Conservation (phyloP, 2,329 filamentous ascomycete genomes). For the Beauveria bassiana region DNA sequence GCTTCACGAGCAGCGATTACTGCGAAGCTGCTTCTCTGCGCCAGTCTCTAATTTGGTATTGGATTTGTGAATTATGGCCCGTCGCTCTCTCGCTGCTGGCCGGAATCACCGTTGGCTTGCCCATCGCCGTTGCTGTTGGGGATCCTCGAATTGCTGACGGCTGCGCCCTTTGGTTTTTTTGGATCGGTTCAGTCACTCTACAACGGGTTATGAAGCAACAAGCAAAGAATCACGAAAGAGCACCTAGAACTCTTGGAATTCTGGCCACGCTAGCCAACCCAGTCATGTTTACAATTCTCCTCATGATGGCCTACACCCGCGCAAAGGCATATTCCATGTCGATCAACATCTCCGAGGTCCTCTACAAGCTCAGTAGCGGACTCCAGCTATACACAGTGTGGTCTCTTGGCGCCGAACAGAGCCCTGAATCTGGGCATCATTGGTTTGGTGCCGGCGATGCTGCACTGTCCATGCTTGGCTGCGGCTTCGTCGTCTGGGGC, state of each 20-base stretch:
- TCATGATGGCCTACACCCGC: constrained; percentile 36
- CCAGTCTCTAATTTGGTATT: not conserved
- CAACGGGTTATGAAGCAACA: constrained; percentile 29
- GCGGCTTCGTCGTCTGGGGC: constrained; percentile 45
- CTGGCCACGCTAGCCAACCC: constrained; percentile 38
- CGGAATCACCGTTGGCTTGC: constrained; percentile 32
- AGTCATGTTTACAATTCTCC: constrained; percentile 38
- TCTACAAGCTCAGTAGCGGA: constrained; percentile 26
- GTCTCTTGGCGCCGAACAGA: constrained; percentile 17
- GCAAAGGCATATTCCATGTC: constrained; percentile 27
- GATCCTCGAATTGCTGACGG: constrained; percentile 37
- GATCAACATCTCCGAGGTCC: constrained; percentile 22
- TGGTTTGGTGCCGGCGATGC: constrained; percentile 41
- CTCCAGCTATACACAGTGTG: constrained; percentile 28
- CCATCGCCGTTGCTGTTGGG: constrained; percentile 25
- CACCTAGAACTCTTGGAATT: constrained; percentile 4
- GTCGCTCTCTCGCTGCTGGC: constrained; percentile 24
- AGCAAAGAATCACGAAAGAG: not conserved
- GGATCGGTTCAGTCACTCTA: constrained; percentile 34
- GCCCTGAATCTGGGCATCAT: constrained; percentile 13
- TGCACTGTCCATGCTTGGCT: constrained; percentile 40
- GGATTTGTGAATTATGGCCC: constrained; percentile 17
- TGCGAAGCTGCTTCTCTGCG: not conserved
- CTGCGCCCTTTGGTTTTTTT: constrained; percentile 39
- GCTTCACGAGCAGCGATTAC: not conserved